Base-by-base conservation (phyloP, 176 grass and related monocot species). In the Eragrostis nindensis region DNA sequence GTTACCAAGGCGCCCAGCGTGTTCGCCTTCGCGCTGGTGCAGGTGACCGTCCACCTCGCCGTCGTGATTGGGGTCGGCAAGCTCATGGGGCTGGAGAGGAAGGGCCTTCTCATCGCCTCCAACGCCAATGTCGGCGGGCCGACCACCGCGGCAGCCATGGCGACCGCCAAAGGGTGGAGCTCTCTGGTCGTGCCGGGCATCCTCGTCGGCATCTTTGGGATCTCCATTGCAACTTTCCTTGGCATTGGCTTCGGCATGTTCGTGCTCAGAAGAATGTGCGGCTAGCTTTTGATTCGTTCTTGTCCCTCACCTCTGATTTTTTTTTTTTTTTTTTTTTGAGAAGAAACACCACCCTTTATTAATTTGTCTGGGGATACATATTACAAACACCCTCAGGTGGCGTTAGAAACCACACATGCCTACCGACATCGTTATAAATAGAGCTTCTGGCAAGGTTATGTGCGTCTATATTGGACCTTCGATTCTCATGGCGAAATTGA, bases 161-260 rank as follows among this genome's bases (percentile, higher is more conserved):
- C 95, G 0, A 98, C 87, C 29, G 85, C 95, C 4, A 98, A 92
- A 7, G 95, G 95, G 6, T 98, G 95, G 92, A 89, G 40, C 80
- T 94, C 95, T n/a, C 81, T 98, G 30, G 25, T 94, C 24, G 80
- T 98, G 85, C 92, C 92, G 0, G 81, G 88, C 5, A 90, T 98
- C 29, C 90, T 94, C 25, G 88, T 89, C 10, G 90, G 95, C 39
- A 94, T 98, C n/a, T 92, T 94, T 1, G 95, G 95, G 50, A 98
- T 98, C 49, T 85, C 92, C 42, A 75, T 76, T 4, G 85, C 95
- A 12, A 98, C 95, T 7, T 98, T 94, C 71, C 38, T 92, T 56
- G 95, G 90, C 57, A 85, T 94, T 19, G 92, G 92, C 0, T 90
- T 92, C 27, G 92, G 92, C 11, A 74, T 94, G 67, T 86, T 92